These are phyloP conservation scores for Xylaria telfairii DNA, from an alignment of 495 filamentous ascomycete species.

Conservation along the genomic window DNA sequence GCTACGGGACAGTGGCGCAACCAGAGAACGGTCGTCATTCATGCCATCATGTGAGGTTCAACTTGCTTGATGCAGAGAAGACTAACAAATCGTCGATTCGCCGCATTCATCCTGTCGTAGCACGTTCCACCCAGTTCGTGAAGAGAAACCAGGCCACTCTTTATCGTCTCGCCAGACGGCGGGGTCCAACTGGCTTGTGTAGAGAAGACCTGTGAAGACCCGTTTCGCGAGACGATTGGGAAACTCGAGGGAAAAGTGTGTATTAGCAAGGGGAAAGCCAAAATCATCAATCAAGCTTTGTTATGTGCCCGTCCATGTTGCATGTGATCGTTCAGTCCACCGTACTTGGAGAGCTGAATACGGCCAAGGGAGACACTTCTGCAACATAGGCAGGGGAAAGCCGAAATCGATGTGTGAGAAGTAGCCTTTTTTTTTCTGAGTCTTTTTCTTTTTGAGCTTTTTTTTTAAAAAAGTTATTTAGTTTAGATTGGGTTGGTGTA, in stretches of 20 bases:
- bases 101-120: background rate
- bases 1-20: background rate
- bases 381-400: background rate
- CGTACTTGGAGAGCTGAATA: background rate
- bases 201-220: background rate
- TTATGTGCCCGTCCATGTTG: background rate
- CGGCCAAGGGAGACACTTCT: background rate
- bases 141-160: background rate
- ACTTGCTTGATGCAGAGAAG: slow-evolving; percentile 8
- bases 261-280: background rate
- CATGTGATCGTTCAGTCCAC: background rate
- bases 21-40: background rate
- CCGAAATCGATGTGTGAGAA: background rate
- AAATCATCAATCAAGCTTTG: background rate
- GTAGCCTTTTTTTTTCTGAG: background rate
- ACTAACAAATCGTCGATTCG: background rate
- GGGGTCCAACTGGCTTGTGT: background rate
- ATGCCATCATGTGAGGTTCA: background rate
- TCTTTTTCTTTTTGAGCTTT: background rate
- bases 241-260: background rate
- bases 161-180: background rate
- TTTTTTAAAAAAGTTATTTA: background rate
- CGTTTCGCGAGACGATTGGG: background rate
- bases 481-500: background rate
- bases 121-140: background rate